Evolutionary conservation across 1,284 basidiomycete genomes (phyloP).

Genomic region (Trametes hirsuta): DNA sequence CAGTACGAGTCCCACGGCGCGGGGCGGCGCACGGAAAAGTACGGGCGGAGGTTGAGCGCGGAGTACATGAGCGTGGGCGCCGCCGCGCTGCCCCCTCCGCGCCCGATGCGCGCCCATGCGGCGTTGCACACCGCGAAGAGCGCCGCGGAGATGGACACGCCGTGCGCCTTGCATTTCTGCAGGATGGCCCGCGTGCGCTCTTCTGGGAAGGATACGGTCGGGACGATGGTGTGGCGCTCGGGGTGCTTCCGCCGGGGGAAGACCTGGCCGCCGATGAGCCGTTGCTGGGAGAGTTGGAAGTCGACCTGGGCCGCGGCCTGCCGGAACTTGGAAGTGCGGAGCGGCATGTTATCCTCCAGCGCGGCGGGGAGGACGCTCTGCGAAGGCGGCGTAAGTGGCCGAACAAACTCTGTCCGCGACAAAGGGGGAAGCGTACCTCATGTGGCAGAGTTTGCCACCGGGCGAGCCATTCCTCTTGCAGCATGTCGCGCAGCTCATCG

Average conservation of each 20-base stretch:
- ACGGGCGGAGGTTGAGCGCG: constrained; percentile 73
- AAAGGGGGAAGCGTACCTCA: constrained; percentile 26
- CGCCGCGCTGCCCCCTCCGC: constrained; percentile 40
- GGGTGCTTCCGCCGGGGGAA: constrained; percentile 55
- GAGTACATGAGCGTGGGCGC: constrained; percentile 81
- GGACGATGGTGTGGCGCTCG: constrained; percentile 64
- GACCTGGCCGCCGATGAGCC: constrained; percentile 59
- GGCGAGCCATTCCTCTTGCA: constrained; percentile 52
- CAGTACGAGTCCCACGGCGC: constrained; percentile 64
- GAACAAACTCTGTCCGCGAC: constrained; percentile 1
- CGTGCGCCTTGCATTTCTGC: constrained; percentile 66
- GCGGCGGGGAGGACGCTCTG: constrained; percentile 47
- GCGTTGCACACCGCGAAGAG: constrained; percentile 77
- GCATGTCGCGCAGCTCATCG: constrained; percentile 44
- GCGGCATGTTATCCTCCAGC: constrained; percentile 58
- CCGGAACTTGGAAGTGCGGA: constrained; percentile 41
- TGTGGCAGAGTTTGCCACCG: constrained; percentile 38
- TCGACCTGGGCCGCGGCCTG: constrained; percentile 56
- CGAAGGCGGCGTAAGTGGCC: constrained; percentile 16
- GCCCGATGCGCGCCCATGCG: constrained; percentile 63
- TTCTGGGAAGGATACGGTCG: constrained; percentile 59
- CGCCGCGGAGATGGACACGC: constrained; percentile 75
- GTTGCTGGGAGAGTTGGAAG: constrained; percentile 54
- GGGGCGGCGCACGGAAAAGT: constrained; percentile 47
- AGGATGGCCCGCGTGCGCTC: constrained; percentile 61